Conservation (phyloP, 371 early-diverging fungal species). For the Dichotomocladium elegans region DNA sequence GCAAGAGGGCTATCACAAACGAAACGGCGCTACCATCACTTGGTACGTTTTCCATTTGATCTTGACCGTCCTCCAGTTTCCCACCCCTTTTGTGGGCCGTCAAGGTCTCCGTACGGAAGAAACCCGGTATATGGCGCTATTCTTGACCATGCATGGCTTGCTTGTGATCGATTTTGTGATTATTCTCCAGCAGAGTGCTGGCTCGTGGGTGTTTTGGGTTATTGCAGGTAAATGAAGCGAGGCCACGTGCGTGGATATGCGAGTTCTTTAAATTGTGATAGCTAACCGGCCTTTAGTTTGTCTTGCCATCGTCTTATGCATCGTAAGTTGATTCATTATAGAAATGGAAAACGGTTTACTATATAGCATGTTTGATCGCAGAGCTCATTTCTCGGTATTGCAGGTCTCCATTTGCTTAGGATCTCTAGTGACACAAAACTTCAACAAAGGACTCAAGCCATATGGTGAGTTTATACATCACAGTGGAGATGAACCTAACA, state of each 20-base stretch:
- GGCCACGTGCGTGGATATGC: not conserved
- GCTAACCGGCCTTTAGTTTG: slow-evolving; percentile 23
- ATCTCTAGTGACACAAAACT: slow-evolving; percentile 28
- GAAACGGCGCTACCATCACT: slow-evolving; percentile 14
- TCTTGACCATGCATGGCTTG: slow-evolving; percentile 25
- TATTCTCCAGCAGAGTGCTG: slow-evolving; percentile 35
- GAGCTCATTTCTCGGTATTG: no score
- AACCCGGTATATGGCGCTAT: slow-evolving; percentile 26
- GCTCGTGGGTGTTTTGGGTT: slow-evolving; percentile 48
- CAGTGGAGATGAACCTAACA: not conserved
- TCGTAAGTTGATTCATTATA: slow-evolving; percentile 26
- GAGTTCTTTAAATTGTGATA: not conserved
- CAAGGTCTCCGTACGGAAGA: slow-evolving; percentile 31
- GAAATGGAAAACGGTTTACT: no score
- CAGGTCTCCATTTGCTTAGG: slow-evolving; percentile 33
- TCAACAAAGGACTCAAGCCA: slow-evolving; percentile 43
- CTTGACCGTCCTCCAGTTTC: slow-evolving; percentile 31
- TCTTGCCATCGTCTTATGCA: slow-evolving; percentile 35
- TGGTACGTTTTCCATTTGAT: slow-evolving; percentile 40
- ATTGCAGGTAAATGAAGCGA: slow-evolving; percentile 32
- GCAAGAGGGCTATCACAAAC: slow-evolving; percentile 32
- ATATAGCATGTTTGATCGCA: no score
- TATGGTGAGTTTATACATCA: slow-evolving; percentile 25
- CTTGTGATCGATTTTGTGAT: slow-evolving; percentile 37
- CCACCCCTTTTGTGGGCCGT: slow-evolving; percentile 34